Conservation (phyloP, 2,329 filamentous ascomycete genomes). For the Colletotrichum lindemuthianum region DNA sequence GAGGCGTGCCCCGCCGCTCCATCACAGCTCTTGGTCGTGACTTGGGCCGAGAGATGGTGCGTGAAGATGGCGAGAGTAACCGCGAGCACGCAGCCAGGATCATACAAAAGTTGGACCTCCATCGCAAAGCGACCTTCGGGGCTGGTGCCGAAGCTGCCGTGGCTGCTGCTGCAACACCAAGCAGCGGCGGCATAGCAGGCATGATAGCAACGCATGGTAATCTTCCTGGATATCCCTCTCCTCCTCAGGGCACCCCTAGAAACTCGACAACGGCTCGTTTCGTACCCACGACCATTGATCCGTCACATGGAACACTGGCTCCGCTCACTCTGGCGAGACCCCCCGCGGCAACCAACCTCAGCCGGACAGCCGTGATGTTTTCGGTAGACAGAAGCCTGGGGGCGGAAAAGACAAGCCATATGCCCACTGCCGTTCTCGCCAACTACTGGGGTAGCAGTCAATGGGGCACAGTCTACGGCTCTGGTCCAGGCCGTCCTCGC, state of each 20-base stretch:
- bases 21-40: constrained; percentile 62
- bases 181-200: constrained; percentile 78
- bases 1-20: constrained; percentile 61
- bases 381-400: constrained; percentile 79
- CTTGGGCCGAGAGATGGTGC: constrained; percentile 58
- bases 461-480: constrained; percentile 63
- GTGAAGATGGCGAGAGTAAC: constrained; percentile 77
- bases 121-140: constrained; percentile 78
- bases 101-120: constrained; percentile 91
- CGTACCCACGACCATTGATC: constrained; percentile 38
- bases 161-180: constrained; percentile 50
- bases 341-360: constrained; percentile 85
- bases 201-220: constrained; percentile 86
- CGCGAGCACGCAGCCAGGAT: constrained; percentile 87
- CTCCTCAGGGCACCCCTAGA: constrained; percentile 25
- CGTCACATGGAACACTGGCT: constrained; percentile 70
- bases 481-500: constrained; percentile 36
- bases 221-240: constrained; percentile 68
- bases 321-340: constrained; percentile 85
- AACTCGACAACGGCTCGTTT: constrained; percentile 37
- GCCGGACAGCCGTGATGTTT: constrained; percentile 83
- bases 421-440: constrained; percentile 88
- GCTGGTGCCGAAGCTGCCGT: constrained; percentile 51
- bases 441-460: constrained; percentile 94
- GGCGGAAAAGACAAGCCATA: constrained; percentile 71